A percentile compares a stretch with the other conserved stretches of the same genome.
Conservation (phyloP, 1,284 basidiomycete species). For the Anthracocystis setariae region DNA sequence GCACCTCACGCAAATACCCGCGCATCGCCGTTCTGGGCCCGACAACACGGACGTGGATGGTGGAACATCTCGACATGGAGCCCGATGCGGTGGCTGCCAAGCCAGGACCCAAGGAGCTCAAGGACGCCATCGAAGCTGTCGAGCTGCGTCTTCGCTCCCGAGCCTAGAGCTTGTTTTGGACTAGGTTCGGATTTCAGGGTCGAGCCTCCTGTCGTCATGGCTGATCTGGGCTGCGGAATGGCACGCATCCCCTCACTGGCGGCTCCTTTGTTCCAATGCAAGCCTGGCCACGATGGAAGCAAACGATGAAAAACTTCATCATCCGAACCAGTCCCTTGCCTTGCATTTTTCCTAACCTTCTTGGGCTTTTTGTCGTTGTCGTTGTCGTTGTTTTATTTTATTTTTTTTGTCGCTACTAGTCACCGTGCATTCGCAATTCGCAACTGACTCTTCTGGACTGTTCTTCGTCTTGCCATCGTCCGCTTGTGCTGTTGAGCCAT, state of each 20-base stretch:
- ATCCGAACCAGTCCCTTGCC: too few relatives aligned
- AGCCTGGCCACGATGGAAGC: too few relatives aligned
- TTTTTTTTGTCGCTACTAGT: background rate
- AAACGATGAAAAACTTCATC: too few relatives aligned
- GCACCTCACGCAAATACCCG: slow-evolving; percentile 36
- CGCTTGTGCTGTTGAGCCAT: too few relatives aligned
- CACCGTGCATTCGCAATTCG: slow-evolving; percentile 5
- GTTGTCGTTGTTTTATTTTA: too few relatives aligned
- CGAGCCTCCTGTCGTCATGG: background rate
- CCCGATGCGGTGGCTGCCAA: slow-evolving; percentile 59
- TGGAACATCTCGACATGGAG: slow-evolving; percentile 50
- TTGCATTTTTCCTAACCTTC: too few relatives aligned
- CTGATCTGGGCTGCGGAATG: too few relatives aligned
- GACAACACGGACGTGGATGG: slow-evolving; percentile 58
- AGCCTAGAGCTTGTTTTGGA: background rate
- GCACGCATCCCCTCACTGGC: too few relatives aligned
- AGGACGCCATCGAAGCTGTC: slow-evolving; percentile 57
- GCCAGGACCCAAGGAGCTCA: slow-evolving; percentile 59
- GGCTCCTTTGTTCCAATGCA: too few relatives aligned
- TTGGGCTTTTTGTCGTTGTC: too few relatives aligned
- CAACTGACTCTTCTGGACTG: background rate
- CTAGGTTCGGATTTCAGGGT: background rate
- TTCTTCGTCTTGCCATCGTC: too few relatives aligned
- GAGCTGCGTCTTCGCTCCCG: slow-evolving; percentile 40
- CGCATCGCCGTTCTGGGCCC: slow-evolving; percentile 60